A percentile compares a stretch with the other conserved stretches of the same genome.
These are phyloP conservation scores for Komagataella populi DNA, from an alignment of 805 yeast genomes.

Conservation along the genomic window DNA sequence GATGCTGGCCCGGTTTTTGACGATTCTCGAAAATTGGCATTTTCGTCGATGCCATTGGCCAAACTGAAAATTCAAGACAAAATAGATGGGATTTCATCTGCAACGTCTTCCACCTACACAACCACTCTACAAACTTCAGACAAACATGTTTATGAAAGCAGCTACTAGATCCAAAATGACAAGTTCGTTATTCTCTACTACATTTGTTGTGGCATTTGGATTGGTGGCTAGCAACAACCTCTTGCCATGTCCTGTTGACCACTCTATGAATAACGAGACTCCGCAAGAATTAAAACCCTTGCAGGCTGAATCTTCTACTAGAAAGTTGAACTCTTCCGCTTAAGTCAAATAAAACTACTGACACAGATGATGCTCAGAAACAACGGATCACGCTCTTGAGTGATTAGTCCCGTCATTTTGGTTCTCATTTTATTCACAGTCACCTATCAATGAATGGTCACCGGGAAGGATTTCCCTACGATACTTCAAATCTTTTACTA, in stretches of 20 bases:
- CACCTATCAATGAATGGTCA: not conserved
- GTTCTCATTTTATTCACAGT: not conserved
- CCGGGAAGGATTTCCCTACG: not conserved
- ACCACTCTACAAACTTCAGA: constrained; percentile 1
- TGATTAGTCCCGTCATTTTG: not conserved
- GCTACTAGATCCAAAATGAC: constrained; percentile 42
- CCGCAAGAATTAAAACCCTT: not conserved
- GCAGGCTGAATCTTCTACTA: not conserved
- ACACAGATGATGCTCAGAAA: not conserved
- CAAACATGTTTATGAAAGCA: constrained; percentile 41
- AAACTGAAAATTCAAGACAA: not conserved
- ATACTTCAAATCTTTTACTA: not conserved
- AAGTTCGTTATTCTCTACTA: constrained; percentile 54
- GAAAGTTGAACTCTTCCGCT: not conserved
- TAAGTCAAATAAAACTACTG: not conserved
- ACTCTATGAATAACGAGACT: constrained; percentile 22
- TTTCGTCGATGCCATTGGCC: not conserved
- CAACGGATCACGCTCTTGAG: not conserved
- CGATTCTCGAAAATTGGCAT: not conserved
- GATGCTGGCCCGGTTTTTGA: not conserved
- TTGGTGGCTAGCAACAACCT: constrained; percentile 19
- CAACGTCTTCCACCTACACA: not conserved
- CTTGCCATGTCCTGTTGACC: constrained; percentile 31
- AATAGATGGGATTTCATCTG: not conserved
- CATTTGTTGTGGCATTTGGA: constrained; percentile 61